Evolutionary conservation across 495 filamentous ascomycete species (phyloP), one percentile per base, ranked within the genome.

Genomic region (Aspergillus leporis): DNA sequence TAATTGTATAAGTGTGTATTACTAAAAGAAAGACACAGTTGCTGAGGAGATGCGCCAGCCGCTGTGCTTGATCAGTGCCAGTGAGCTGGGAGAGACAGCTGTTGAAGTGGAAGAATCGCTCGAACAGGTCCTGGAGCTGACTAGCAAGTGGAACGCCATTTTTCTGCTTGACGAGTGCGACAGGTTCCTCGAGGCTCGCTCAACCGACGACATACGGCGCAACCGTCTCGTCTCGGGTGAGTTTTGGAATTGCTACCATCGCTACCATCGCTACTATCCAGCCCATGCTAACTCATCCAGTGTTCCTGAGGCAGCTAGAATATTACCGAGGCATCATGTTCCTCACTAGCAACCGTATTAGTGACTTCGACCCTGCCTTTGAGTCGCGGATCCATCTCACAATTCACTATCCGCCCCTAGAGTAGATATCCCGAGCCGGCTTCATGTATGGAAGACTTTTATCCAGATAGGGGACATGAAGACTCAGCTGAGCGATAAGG

Each of bases 111-210:
- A n/a, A n/a, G n/a, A n/a, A n/a, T n/a, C n/a, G n/a, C n/a, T n/a
- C n/a, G n/a, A n/a, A n/a, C n/a, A n/a, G n/a, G n/a, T 61, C 5
- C 40, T 61, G 13, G 22, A 56, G 6, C 52, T 61, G 5, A 50
- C 53, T 7, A 25, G n/a, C 4, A 49, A 56, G 8, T 74, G 68
- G 66, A 58, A 66, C 30, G 73, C 75, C 9, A 73, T 83, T 49
- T 66, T 85, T 0, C 71, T 85, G 0, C 74, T 90, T 0, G 87
- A 90, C 53, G 86, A 90, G 69, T 84, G 83, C 36, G 87, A 90
- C 56, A 83, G 88, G 12, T 89, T 88, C 73, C 75, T 89, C 19
- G 82, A 87, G 69, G 77, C 68, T 53, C 81, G 72, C 23, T 81
- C 70, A 9, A 76, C 73, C 49, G 65, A 73, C 62, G 60, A 69